phyloP scores from a whole-genome alignment of 768 basidiomycete species.

The Lentinula raphanica region DNA sequence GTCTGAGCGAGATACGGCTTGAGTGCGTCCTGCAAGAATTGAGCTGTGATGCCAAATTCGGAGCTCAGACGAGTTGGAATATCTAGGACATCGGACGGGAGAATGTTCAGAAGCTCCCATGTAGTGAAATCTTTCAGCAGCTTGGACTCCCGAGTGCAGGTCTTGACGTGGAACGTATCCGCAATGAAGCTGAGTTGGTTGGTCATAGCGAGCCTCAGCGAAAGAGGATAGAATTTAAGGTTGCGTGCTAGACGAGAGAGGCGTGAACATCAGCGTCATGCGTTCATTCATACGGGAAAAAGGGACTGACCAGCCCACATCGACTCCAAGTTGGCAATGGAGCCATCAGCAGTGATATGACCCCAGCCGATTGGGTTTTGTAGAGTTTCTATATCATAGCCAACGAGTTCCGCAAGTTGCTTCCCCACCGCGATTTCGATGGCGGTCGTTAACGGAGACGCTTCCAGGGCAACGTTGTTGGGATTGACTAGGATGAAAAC shows the following conservation, averaged over 20 bases:
- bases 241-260: conserved; percentile 31
- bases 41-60: conserved; percentile 29
- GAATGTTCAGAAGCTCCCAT: conserved; percentile 41
- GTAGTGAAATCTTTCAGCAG: conserved; percentile 23
- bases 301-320: conserved; percentile 28
- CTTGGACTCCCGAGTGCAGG: conserved; percentile 18
- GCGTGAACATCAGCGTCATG: neutral
- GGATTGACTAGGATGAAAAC: conserved; percentile 30
- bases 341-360: conserved; percentile 38
- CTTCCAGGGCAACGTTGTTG: conserved; percentile 40
- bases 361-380: conserved; percentile 28
- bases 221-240: conserved; percentile 41
- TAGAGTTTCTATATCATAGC: conserved; percentile 19
- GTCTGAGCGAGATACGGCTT: conserved; percentile 30
- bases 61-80: conserved; percentile 27
- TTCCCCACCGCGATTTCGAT: conserved; percentile 15
- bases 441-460: conserved; percentile 32
- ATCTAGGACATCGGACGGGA: conserved; percentile 24
- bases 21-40: conserved; percentile 25
- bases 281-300: conserved; percentile 1
- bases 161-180: conserved; percentile 23
- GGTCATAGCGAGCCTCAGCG: conserved; percentile 28
- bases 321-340: conserved; percentile 43
- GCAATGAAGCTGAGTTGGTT: conserved; percentile 27
- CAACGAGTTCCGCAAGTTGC: conserved; percentile 36